phyloP scores from a whole-genome alignment of 768 basidiomycete genomes.

The Serendipita indica region DNA sequence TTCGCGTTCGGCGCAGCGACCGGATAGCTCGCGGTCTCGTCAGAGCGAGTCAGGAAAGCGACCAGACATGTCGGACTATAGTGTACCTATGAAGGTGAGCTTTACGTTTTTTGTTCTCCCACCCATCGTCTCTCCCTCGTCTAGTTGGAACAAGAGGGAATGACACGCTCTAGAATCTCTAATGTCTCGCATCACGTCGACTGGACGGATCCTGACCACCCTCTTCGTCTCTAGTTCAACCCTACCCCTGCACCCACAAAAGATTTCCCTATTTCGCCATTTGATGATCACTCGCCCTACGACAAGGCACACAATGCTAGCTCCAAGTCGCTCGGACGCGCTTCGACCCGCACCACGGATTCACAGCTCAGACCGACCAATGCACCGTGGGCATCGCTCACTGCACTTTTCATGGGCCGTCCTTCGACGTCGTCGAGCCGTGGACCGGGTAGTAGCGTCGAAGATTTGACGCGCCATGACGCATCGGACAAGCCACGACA shows the following conservation, averaged over 20 bases:
- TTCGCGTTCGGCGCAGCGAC: no score
- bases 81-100: slow-evolving; percentile 9
- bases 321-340: background rate
- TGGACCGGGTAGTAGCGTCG: no score
- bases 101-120: background rate
- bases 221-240: slow-evolving; percentile 6
- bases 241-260: background rate
- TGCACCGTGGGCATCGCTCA: background rate
- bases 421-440: no score
- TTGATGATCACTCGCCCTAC: background rate
- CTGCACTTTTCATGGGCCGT: no score
- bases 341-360: background rate
- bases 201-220: background rate
- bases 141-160: background rate
- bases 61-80: slow-evolving; percentile 4
- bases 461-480: no score
- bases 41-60: background rate
- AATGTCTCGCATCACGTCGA: background rate
- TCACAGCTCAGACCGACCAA: no score
- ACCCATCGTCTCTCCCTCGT: background rate
- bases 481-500: no score
- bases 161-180: background rate
- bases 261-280: background rate
- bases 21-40: background rate
- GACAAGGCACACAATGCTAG: background rate